Conservation (phyloP, 1,139 yeast genomes). For the Sugiyamaella xylanicola region DNA sequence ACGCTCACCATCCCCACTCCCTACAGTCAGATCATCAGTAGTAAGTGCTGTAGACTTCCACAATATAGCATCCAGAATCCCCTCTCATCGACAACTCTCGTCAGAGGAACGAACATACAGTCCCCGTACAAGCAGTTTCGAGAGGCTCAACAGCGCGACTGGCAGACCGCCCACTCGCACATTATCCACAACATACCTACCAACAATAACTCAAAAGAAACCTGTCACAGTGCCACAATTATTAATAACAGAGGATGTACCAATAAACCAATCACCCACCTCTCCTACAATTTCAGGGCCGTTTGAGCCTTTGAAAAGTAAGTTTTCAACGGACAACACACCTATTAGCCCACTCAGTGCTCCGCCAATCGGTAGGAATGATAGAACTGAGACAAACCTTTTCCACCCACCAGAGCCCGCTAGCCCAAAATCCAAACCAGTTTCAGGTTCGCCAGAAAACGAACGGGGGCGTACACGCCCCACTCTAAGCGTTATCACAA, state of each 20-base stretch:
- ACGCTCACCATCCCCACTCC: slow-evolving; percentile 18
- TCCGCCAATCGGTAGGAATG: not conserved
- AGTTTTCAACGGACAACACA: not conserved
- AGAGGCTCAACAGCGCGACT: not conserved
- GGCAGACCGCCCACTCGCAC: not conserved
- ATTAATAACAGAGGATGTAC: not conserved
- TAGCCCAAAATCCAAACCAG: not conserved
- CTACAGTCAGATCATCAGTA: slow-evolving; percentile 48
- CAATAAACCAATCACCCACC: not conserved
- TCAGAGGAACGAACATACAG: not conserved
- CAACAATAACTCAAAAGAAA: not conserved
- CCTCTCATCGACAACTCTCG: slow-evolving; percentile 17
- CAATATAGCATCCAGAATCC: slow-evolving; percentile 30
- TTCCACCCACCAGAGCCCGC: not conserved
- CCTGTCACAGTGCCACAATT: not conserved
- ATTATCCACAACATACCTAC: not conserved
- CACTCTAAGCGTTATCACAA: not conserved
- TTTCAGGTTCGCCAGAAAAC: not conserved
- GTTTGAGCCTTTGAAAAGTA: not conserved
- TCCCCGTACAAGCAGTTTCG: slow-evolving; percentile 14
- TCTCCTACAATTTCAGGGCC: not conserved
- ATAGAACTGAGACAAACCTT: not conserved
- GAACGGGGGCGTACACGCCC: not conserved
- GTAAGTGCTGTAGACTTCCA: slow-evolving; percentile 49
- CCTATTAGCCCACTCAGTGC: not conserved